Base-by-base conservation (phyloP, 163 green algal species). In the Chlamydomonas reinhardtii region DNA sequence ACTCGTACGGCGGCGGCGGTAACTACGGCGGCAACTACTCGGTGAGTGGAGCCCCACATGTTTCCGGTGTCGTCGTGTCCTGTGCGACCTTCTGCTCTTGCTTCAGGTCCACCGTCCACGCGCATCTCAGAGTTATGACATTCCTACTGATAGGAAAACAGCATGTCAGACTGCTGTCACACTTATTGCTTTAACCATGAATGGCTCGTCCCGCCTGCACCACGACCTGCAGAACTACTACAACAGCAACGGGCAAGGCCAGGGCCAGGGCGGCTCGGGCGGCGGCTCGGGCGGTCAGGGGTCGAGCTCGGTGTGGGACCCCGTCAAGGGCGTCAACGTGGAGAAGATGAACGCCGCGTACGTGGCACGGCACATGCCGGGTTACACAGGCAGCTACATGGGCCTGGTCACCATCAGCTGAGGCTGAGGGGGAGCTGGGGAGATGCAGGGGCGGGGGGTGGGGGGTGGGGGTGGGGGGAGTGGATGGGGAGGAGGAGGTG, bases 311-410 rank as follows among this genome's bases (percentile, higher is more conserved):
- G 24, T 89, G 37, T 93, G 85, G 59, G 90, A 93, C 68, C 90
- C 90, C 0, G 71, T 74, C 17, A 74, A 80, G 5, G 39, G 87
- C 73, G 54, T 90, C 34, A 75, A 76, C 52, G 73, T 91, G 29
- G 87, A 93, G 72, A 91, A 89, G 76, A 70, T 91, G 31, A 93
- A 93, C 66, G 65, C 77, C 52, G 79, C 70, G 2, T 92, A 88
- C 73, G 90, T 91, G 76, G 71, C 87, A 15, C 64, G 88, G 24
- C 83, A 89, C 62, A 71, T 91, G 71, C 82, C 88, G 1, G 72
- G 66, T 0, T 87, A 89, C 35, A 89, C 83, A 22, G 86, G 69
- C 0, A 75, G 54, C 54, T 86, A 80, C 37, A 82, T 87, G 82
- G 82, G 72, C 12, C 80, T 86, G 27, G 80, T 86, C 17, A 79